phyloP scores from a whole-genome alignment of 1,139 yeast genomes.

The Diutina neorugosa region DNA sequence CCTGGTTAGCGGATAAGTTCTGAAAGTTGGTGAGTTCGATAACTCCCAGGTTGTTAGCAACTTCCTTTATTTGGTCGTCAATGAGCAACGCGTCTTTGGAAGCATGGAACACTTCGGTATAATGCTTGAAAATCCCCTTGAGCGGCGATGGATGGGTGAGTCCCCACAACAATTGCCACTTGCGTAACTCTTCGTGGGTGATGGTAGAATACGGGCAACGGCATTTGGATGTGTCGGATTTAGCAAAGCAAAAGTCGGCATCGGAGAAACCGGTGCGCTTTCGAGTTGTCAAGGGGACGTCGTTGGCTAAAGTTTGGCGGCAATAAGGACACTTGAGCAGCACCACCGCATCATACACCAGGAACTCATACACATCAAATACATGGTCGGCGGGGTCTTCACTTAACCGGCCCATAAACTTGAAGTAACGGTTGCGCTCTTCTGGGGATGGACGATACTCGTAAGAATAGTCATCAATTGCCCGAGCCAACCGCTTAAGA shows the following conservation, averaged over 20 bases:
- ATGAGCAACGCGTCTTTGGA: constrained; percentile 1
- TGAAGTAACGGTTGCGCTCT: background rate
- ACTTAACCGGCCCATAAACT: constrained; percentile 2
- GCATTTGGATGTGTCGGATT: background rate
- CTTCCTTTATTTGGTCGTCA: constrained; percentile 1
- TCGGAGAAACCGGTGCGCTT: constrained; percentile 1
- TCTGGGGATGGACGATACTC: background rate
- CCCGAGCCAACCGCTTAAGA: background rate
- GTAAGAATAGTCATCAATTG: background rate
- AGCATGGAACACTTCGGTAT: constrained; percentile 3
- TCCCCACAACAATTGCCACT: constrained; percentile 3
- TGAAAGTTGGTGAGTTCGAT: background rate
- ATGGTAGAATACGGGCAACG: background rate
- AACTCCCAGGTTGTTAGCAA: background rate
- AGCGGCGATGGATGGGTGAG: constrained; percentile 2
- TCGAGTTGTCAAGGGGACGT: background rate
- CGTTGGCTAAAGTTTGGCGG: background rate
- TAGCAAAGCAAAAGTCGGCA: background rate
- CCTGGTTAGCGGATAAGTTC: background rate
- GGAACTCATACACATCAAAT: background rate
- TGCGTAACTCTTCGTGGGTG: constrained; percentile 1
- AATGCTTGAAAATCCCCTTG: constrained; percentile 3
- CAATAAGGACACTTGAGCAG: constrained; percentile 1
- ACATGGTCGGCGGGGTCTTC: background rate
- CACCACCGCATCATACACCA: background rate